Evolutionary conservation across 345 rosid species (phyloP).

Genomic region (Salix purpurea): DNA sequence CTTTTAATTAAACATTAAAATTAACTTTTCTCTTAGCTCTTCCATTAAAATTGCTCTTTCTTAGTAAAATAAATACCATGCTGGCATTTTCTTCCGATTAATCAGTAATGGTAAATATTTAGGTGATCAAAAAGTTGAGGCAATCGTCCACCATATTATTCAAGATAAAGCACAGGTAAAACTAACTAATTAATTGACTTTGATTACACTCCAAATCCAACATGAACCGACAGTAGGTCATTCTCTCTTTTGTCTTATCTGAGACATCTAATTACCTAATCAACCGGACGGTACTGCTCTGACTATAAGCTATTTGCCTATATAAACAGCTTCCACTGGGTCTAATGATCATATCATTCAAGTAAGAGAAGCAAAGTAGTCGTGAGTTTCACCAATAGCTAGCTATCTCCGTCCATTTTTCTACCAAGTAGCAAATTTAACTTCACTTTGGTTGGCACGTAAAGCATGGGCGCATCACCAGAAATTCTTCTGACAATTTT

Average conservation of each 20-base stretch:
- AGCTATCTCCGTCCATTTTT: background rate
- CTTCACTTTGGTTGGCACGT: background rate
- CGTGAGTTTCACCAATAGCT: background rate
- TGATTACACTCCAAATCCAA: slow-evolving; percentile 36
- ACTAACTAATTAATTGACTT: slow-evolving; percentile 27
- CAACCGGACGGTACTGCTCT: slow-evolving; percentile 8
- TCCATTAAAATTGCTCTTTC: too few species aligned
- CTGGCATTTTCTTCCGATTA: background rate
- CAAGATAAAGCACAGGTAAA: background rate
- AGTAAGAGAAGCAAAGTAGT: background rate
- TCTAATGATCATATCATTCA: background rate
- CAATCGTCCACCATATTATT: background rate
- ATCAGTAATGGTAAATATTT: background rate
- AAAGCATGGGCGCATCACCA: slow-evolving; percentile 15
- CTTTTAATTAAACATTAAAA: too few species aligned
- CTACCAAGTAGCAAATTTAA: background rate
- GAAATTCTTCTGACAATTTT: slow-evolving; percentile 10
- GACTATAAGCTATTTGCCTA: background rate
- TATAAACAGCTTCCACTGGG: slow-evolving; percentile 9
- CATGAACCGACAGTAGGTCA: slow-evolving; percentile 31
- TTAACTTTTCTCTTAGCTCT: too few species aligned
- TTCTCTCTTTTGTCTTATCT: background rate
- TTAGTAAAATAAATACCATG: background rate
- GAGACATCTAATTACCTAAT: slow-evolving; percentile 16
- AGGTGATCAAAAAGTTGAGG: background rate